These are phyloP conservation scores for Dictyostelium capitatum DNA, from an alignment of 78 protist genomes.

Conservation along the genomic window DNA sequence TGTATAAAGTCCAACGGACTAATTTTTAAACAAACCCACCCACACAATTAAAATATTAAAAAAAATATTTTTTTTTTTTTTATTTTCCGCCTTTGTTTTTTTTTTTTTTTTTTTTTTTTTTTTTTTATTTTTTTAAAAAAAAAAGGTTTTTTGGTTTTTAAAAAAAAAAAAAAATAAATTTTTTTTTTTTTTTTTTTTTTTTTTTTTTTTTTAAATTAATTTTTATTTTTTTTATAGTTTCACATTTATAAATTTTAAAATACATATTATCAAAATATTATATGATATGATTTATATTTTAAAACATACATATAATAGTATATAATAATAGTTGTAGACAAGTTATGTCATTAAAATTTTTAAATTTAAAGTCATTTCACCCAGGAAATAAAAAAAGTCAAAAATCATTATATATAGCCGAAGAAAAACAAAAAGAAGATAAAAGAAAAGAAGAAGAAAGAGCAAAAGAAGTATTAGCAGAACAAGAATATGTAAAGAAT, in stretches of 20 bases:
- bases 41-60: too few species aligned
- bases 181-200: neutral
- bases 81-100: too few species aligned
- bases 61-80: too few species aligned
- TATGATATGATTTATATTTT: too few species aligned
- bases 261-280: too few species aligned
- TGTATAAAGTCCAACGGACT: neutral
- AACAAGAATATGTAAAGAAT: constrained; percentile 50
- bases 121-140: neutral
- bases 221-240: neutral
- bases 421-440: constrained; percentile 10
- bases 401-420: constrained; percentile 60
- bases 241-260: neutral
- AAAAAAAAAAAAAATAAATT: neutral
- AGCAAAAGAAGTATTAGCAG: constrained; percentile 59
- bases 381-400: constrained; percentile 57
- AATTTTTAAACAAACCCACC: neutral
- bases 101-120: too few species aligned
- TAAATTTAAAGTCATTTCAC: constrained; percentile 63
- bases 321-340: neutral
- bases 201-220: neutral
- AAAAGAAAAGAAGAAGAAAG: constrained; percentile 30
- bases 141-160: too few species aligned
- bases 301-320: too few species aligned
- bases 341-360: constrained; percentile 43